phyloP scores from a whole-genome alignment of 345 rosid species.

The Gossypium rotundifolium region DNA sequence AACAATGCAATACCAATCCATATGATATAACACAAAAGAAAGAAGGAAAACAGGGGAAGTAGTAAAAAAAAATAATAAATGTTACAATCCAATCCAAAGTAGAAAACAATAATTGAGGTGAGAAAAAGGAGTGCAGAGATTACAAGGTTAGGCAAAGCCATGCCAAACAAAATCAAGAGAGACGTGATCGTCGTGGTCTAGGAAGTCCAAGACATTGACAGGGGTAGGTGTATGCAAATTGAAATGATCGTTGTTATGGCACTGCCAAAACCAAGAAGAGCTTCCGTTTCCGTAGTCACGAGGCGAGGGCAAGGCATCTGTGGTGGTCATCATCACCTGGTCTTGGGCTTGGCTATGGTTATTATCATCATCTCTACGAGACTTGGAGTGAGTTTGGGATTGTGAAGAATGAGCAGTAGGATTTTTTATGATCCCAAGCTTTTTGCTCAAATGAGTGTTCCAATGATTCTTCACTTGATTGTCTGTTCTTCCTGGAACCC shows the following conservation, averaged over 20 bases:
- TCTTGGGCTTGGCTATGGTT: not conserved
- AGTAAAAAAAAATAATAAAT: too few relatives aligned
- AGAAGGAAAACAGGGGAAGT: too few relatives aligned
- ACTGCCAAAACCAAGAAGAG: not conserved
- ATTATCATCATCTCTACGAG: not conserved
- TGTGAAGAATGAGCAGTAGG: not conserved
- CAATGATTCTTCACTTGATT: slow-evolving; percentile 54
- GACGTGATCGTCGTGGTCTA: not conserved
- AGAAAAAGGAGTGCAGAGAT: not conserved
- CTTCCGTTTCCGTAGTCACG: not conserved
- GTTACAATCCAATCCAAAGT: not conserved
- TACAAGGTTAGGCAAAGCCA: not conserved
- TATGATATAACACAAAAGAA: too few relatives aligned
- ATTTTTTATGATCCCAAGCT: slow-evolving; percentile 13
- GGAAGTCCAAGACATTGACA: not conserved
- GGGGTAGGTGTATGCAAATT: not conserved
- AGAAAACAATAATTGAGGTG: not conserved
- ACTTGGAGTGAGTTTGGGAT: not conserved
- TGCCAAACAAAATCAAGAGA: slow-evolving; percentile 8
- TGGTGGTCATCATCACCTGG: not conserved
- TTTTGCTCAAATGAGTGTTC: slow-evolving; percentile 52
- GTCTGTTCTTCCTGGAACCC: slow-evolving; percentile 50
- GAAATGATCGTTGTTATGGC: not conserved
- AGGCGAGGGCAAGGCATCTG: not conserved
- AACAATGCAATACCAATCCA: too few relatives aligned